Evolutionary conservation across 2,329 filamentous ascomycete genomes (phyloP).

Genomic region (Neofusicoccum kwambonambiense): DNA sequence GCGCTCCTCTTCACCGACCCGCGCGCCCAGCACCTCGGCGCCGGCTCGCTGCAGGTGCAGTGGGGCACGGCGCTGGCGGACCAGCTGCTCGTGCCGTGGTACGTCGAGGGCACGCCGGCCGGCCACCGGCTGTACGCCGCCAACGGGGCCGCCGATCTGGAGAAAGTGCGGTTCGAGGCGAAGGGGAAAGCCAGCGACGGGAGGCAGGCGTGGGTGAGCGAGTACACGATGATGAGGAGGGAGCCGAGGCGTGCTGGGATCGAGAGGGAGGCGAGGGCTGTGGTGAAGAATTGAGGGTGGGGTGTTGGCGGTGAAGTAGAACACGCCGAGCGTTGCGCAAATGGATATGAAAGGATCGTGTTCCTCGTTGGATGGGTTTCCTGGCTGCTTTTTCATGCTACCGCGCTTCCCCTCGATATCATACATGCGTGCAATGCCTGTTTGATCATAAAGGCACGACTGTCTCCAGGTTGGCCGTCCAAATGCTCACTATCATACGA

Average conservation of each 20-base stretch:
- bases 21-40: conserved; percentile 22
- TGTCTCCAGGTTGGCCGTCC: too few species aligned
- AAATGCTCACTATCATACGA: too few species aligned
- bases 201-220: neutral
- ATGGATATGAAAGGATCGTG: too few species aligned
- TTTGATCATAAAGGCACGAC: too few species aligned
- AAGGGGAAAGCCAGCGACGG: neutral
- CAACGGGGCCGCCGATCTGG: neutral
- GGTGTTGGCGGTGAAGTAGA: too few species aligned
- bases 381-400: too few species aligned
- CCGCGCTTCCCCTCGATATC: too few species aligned
- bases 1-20: conserved; percentile 24
- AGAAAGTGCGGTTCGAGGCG: neutral
- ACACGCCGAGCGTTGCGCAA: too few species aligned
- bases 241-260: neutral
- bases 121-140: neutral
- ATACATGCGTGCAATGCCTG: too few species aligned
- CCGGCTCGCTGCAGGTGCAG: conserved; percentile 21
- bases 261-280: neutral
- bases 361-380: too few species aligned
- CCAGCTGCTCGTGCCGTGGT: conserved; percentile 5
- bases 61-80: conserved; percentile 23
- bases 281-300: too few species aligned
- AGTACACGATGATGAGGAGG: conserved; percentile 10
- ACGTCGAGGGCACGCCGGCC: conserved; percentile 5